These are phyloP conservation scores for Lactifluus rugatus DNA, from an alignment of 768 basidiomycete genomes.

Conservation along the genomic window DNA sequence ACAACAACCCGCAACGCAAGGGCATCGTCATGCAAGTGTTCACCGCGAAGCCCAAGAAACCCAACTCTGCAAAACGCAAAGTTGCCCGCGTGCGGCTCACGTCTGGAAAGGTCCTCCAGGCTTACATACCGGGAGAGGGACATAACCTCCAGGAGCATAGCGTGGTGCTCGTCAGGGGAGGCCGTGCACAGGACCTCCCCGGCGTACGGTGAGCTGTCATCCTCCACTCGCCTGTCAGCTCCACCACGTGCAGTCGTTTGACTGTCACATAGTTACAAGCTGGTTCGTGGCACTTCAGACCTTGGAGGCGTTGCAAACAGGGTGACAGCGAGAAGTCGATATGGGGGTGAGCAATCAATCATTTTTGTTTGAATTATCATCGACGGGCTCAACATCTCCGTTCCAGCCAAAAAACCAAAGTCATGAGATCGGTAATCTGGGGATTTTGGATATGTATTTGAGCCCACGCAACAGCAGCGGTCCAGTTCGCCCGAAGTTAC, in stretches of 20 bases:
- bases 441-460: background rate
- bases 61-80: slow-evolving; percentile 97
- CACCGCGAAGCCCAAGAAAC: slow-evolving; percentile 88
- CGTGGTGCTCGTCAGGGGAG: slow-evolving; percentile 91
- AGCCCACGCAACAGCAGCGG: background rate
- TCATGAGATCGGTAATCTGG: slow-evolving; percentile 1
- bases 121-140: slow-evolving; percentile 95
- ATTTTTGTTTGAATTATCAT: background rate
- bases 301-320: slow-evolving; percentile 84
- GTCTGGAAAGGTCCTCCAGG: slow-evolving; percentile 81
- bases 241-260: background rate
- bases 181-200: slow-evolving; percentile 93
- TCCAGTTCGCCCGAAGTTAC: background rate
- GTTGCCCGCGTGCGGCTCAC: slow-evolving; percentile 89
- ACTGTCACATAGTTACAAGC: slow-evolving; percentile 65
- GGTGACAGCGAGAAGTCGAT: slow-evolving; percentile 75
- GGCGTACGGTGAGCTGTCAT: slow-evolving; percentile 70
- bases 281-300: slow-evolving; percentile 89
- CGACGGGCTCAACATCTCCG: background rate
- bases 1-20: slow-evolving; percentile 75
- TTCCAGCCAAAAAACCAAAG: slow-evolving; percentile 11
- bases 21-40: slow-evolving; percentile 81
- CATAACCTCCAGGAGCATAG: slow-evolving; percentile 97
- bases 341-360: slow-evolving; percentile 55
- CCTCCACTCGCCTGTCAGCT: background rate